Base-by-base conservation (phyloP, 768 basidiomycete species). In the Xerocomellus intermedius region DNA sequence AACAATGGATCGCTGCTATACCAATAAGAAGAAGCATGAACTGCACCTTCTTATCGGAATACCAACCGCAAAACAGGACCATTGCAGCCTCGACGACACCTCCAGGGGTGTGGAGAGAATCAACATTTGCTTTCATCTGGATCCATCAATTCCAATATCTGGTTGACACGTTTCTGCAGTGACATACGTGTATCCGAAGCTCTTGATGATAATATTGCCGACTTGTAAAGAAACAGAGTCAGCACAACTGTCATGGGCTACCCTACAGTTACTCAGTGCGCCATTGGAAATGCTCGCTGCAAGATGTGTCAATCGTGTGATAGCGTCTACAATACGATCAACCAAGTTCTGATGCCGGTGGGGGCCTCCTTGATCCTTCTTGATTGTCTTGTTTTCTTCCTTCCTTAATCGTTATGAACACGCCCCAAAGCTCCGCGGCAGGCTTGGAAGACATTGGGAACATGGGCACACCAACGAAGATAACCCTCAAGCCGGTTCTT, bases 361-460 rank as follows among this genome's bases (percentile, higher is more conserved):
- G 86, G 42, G 1, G 85, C 82, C 64, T 87, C 83, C 38, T 76
- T 62, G 24, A 82, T 73, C 63, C 63, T 70, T 78, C 73, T 87
- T 87, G 64, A 82, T 68, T 5, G 69, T 75, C 69, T 80, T 82
- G 69, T 85, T 85, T 61, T 79, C 77, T 1, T 80, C 86, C 41
- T n/a, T n/a, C 82, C 82, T 57, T 83, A 80, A 57, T 85, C 84
- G 55, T 85, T 76, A n/a, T 83, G 80, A 10, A 87, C 82, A 39
- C 86, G 79, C 64, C 87, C 86, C 35, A 86, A 67, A 3, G n/a
- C n/a, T n/a, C n/a, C n/a, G 77, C 82, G n/a, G 22, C 22, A 45
- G 50, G 51, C 42, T 60, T 48, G 26, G 52, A 57, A 62, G 57
- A 67, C 65, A 69, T 64, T 13, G 50, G 16, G 35, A 41, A 50